Conservation (phyloP, 2,329 filamentous ascomycete genomes). For the Aulographum hederae region DNA sequence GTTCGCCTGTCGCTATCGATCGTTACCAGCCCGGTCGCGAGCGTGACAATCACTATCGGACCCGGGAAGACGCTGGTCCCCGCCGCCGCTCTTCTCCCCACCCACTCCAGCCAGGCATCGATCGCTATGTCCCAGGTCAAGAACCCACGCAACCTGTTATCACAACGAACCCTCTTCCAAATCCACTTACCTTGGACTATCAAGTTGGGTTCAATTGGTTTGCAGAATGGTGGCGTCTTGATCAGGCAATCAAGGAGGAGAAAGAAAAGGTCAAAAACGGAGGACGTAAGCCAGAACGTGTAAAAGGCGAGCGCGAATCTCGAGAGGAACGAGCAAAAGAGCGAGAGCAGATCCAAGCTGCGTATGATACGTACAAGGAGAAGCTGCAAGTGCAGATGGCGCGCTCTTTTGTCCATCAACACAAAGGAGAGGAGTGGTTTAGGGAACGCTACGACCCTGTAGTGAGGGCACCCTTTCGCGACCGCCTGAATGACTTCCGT, state of each 20-base stretch:
- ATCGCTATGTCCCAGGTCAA: slow-evolving; percentile 68
- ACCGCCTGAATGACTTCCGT: slow-evolving; percentile 63
- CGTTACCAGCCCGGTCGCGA: slow-evolving; percentile 52
- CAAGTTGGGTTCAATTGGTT: slow-evolving; percentile 78
- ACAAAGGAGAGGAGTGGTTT: slow-evolving; percentile 97
- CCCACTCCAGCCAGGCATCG: slow-evolving; percentile 50
- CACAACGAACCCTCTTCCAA: slow-evolving; percentile 47
- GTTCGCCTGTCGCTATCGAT: slow-evolving; percentile 54
- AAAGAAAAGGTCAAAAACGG: slow-evolving; percentile 54
- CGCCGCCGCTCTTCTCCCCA: slow-evolving; percentile 42
- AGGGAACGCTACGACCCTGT: slow-evolving; percentile 83
- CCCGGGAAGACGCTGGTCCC: slow-evolving; percentile 37
- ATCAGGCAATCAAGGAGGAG: slow-evolving; percentile 68
- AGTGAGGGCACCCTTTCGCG: slow-evolving; percentile 55
- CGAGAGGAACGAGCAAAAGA: slow-evolving; percentile 64
- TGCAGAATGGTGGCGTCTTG: slow-evolving; percentile 70
- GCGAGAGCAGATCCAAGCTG: slow-evolving; percentile 56
- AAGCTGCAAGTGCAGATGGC: slow-evolving; percentile 59
- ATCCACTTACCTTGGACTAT: slow-evolving; percentile 55
- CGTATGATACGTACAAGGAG: slow-evolving; percentile 48
- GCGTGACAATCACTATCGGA: slow-evolving; percentile 49
- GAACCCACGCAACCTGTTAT: slow-evolving; percentile 33
- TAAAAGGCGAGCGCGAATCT: slow-evolving; percentile 44
- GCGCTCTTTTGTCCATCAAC: slow-evolving; percentile 71
- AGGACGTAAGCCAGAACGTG: slow-evolving; percentile 43